Conservation (phyloP, 2,329 filamentous ascomycete species). For the Fusarium sp. region DNA sequence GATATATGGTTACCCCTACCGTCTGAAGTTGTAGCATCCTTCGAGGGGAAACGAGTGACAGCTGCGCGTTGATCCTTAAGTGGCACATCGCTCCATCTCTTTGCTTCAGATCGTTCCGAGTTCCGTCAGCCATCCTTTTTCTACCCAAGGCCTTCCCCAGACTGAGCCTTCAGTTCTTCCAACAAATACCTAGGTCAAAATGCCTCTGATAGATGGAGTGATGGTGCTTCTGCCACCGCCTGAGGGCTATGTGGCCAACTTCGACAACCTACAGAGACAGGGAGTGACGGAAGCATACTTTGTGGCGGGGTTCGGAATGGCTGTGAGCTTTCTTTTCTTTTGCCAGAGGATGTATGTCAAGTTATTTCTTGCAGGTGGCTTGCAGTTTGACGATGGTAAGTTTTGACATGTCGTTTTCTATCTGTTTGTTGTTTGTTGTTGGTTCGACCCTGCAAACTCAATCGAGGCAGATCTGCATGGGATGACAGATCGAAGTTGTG, state of each 20-base stretch:
- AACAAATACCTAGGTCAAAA: slow-evolving; percentile 3
- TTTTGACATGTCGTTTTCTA: background rate
- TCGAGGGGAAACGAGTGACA: background rate
- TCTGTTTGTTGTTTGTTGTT: background rate
- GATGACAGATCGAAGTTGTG: background rate
- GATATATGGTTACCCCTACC: background rate
- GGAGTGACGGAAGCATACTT: slow-evolving; percentile 36
- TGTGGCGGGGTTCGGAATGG: slow-evolving; percentile 30
- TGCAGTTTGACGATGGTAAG: slow-evolving; percentile 42
- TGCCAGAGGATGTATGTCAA: slow-evolving; percentile 43
- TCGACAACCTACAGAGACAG: slow-evolving; percentile 44
- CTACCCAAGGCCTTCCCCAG: background rate
- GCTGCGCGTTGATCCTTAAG: background rate
- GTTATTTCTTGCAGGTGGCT: slow-evolving; percentile 29
- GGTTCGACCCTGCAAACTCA: too few species aligned
- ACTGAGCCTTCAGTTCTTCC: background rate
- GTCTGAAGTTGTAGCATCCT: background rate
- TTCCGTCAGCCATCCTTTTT: background rate
- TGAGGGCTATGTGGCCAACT: slow-evolving; percentile 46
- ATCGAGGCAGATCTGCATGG: background rate
- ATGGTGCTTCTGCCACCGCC: slow-evolving; percentile 38
- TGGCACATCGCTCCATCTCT: background rate
- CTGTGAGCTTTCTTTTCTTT: slow-evolving; percentile 35
- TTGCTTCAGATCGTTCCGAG: background rate
- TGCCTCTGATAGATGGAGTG: slow-evolving; percentile 29